These are phyloP conservation scores for Leonotis leonurus DNA, from an alignment of 257 asterid species.

Conservation along the genomic window DNA sequence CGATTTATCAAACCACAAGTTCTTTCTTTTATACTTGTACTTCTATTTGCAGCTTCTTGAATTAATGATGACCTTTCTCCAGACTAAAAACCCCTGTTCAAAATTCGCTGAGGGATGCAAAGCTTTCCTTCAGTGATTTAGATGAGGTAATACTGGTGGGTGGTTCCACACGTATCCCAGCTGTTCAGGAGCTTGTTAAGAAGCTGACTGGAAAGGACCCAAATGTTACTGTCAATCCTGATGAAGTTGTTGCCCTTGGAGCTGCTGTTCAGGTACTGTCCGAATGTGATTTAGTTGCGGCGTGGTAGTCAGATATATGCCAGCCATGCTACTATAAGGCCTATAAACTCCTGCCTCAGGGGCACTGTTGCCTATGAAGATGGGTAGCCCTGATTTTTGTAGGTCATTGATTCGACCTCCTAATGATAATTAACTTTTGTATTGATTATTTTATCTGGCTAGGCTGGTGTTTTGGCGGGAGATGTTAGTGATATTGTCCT, in stretches of 20 bases:
- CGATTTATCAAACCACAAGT: neutral
- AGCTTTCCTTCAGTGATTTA: conserved; percentile 72
- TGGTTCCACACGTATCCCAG: conserved; percentile 96
- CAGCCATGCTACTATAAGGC: no score
- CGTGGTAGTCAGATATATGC: no score
- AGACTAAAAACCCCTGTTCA: conserved; percentile 93
- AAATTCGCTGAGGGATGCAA: conserved; percentile 88
- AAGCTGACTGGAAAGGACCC: conserved; percentile 95
- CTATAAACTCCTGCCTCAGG: no score
- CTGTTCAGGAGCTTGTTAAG: conserved; percentile 91
- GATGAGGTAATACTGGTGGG: conserved; percentile 96
- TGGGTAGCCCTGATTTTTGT: no score
- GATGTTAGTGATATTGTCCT: conserved; percentile 97
- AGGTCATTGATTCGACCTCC: no score
- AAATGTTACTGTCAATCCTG: conserved; percentile 93
- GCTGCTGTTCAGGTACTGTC: conserved; percentile 90
- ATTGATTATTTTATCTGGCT: conserved; percentile 9
- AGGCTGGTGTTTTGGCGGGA: conserved; percentile 99
- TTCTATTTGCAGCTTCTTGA: neutral
- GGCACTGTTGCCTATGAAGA: no score
- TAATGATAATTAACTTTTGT: neutral
- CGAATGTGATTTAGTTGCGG: neutral
- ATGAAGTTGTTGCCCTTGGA: conserved; percentile 99
- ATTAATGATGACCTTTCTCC: neutral
- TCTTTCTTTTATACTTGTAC: neutral